These are phyloP conservation scores for Hirschfeldia incana DNA, from an alignment of 345 rosid species.

Conservation along the genomic window DNA sequence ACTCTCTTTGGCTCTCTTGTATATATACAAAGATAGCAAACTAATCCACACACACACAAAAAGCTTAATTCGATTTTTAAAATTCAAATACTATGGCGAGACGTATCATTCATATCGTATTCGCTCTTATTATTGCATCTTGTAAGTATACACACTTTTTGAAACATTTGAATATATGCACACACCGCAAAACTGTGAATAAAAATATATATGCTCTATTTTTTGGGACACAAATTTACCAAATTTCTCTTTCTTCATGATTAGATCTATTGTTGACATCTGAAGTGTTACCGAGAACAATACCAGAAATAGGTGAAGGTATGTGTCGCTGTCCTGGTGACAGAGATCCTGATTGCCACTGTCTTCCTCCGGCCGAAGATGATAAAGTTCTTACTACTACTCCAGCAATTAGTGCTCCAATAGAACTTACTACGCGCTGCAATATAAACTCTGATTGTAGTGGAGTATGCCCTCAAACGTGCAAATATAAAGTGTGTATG, in stretches of 20 bases:
- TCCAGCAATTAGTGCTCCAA: background rate
- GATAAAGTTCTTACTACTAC: background rate
- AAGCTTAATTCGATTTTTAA: background rate
- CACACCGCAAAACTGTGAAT: background rate
- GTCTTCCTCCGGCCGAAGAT: background rate
- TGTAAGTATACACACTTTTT: conserved; percentile 11
- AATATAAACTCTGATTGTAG: background rate
- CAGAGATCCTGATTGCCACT: background rate
- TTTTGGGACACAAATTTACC: background rate
- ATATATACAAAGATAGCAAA: background rate
- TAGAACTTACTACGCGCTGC: background rate
- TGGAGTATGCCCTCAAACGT: conserved; percentile 3
- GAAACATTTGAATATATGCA: background rate
- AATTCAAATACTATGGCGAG: conserved; percentile 1
- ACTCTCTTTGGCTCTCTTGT: background rate
- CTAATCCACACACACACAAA: background rate
- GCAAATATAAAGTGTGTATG: conserved; percentile 19
- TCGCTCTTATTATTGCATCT: conserved; percentile 7
- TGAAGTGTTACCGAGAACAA: background rate
- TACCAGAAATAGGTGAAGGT: background rate
- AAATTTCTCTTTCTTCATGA: background rate
- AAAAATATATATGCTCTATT: background rate
- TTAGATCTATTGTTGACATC: conserved; percentile 7
- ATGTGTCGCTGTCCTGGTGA: background rate
- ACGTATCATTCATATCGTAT: background rate